phyloP scores from a whole-genome alignment of 1,139 yeast genomes.

The Meyerozyma athensensis region DNA sequence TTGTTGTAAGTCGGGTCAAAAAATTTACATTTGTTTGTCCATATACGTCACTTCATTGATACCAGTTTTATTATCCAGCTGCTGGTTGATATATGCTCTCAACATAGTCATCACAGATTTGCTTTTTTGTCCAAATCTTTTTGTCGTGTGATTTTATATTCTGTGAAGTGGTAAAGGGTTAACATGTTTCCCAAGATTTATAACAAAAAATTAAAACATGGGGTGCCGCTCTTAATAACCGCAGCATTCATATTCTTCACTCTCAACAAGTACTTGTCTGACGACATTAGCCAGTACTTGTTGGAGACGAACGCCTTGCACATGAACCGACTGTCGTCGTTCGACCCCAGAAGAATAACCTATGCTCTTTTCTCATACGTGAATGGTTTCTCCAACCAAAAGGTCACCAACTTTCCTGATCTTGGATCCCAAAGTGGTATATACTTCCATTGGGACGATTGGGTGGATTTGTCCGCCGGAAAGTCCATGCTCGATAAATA shows the following conservation, averaged over 20 bases:
- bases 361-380: constrained; percentile 17
- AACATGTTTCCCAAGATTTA: constrained; percentile 4
- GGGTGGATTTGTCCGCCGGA: constrained; percentile 32
- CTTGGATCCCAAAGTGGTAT: constrained; percentile 20
- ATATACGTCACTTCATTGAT: too few species aligned
- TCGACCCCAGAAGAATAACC: constrained; percentile 28
- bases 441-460: constrained; percentile 42
- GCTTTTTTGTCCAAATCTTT: neutral
- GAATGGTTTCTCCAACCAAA: constrained; percentile 6
- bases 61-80: too few species aligned
- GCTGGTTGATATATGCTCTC: too few species aligned
- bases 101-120: too few species aligned
- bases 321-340: constrained; percentile 18
- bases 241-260: constrained; percentile 14
- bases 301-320: constrained; percentile 23
- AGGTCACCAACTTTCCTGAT: constrained; percentile 4
- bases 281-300: constrained; percentile 18
- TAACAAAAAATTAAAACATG: constrained; percentile 16
- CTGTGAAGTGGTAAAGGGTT: constrained; percentile 1
- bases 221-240: constrained; percentile 15
- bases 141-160: constrained; percentile 2
- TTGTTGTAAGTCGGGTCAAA: too few species aligned
- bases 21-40: too few species aligned
- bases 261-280: constrained; percentile 9
- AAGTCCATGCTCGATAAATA: constrained; percentile 17